Conservation (phyloP, 192 early-diverging fungal genomes). For the Umbelopsis ramanniana region DNA sequence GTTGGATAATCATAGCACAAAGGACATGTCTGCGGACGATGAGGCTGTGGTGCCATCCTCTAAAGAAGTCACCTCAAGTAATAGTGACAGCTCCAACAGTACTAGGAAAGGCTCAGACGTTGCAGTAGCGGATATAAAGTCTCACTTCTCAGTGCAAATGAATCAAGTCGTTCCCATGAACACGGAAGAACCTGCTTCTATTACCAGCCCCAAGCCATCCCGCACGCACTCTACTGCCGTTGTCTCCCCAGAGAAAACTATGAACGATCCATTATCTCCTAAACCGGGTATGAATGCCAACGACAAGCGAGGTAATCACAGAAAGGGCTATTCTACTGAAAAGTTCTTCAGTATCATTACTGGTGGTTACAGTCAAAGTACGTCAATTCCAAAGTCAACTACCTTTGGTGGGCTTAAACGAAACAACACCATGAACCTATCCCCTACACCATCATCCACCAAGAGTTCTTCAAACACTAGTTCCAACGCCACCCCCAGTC, state of each 20-base stretch:
- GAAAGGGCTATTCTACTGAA: constrained; percentile 13
- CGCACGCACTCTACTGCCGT: neutral
- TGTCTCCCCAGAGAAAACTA: neutral
- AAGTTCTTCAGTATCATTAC: constrained; percentile 3
- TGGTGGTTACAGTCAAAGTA: neutral
- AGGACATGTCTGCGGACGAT: neutral
- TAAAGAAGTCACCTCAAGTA: neutral
- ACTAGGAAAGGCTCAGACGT: neutral
- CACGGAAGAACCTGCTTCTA: too few relatives aligned
- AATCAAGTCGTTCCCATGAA: constrained; percentile 9
- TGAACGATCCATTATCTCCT: neutral
- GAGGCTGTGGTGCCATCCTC: neutral
- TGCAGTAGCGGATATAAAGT: neutral
- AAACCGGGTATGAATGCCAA: neutral
- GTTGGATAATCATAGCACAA: neutral
- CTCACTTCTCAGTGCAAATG: neutral
- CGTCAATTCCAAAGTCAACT: neutral
- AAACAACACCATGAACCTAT: constrained; percentile 7
- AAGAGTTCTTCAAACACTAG: neutral
- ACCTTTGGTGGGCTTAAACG: neutral
- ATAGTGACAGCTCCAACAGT: neutral
- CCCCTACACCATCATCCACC: constrained; percentile 7
- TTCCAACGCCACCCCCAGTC: neutral
- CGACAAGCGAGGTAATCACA: neutral
- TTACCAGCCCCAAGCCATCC: neutral